phyloP scores from a whole-genome alignment of 768 basidiomycete genomes.

The Tubosaeta sp. region DNA sequence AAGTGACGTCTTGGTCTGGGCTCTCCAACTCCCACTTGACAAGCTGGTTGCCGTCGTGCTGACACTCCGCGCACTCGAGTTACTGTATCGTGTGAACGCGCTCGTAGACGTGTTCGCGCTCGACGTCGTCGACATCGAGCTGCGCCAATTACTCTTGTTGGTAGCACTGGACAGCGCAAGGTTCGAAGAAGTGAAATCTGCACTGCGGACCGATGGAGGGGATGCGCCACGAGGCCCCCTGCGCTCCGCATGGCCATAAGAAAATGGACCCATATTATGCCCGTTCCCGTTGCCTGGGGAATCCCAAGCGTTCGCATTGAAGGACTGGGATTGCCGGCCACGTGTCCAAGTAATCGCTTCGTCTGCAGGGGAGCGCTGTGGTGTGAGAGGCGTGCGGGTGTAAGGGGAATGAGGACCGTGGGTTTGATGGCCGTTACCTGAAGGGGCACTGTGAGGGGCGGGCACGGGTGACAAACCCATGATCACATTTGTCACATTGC shows the following conservation, averaged over 20 bases:
- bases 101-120: slow-evolving; percentile 67
- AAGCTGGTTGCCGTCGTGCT: slow-evolving; percentile 81
- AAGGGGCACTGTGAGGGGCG: slow-evolving; percentile 1
- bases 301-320: slow-evolving; percentile 19
- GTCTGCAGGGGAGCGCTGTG: slow-evolving; percentile 37
- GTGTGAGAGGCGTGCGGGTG: slow-evolving; percentile 27
- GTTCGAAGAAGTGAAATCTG: slow-evolving; percentile 49
- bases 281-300: slow-evolving; percentile 13
- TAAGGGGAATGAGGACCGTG: slow-evolving; percentile 19
- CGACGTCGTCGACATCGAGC: slow-evolving; percentile 64
- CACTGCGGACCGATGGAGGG: slow-evolving; percentile 57
- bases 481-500: slow-evolving; percentile 71
- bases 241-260: slow-evolving; percentile 26
- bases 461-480: slow-evolving; percentile 45
- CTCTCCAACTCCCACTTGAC: slow-evolving; percentile 71
- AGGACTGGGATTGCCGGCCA: slow-evolving; percentile 38
- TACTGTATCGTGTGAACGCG: slow-evolving; percentile 76
- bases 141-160: slow-evolving; percentile 62
- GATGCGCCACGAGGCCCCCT: slow-evolving; percentile 46
- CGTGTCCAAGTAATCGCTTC: slow-evolving; percentile 44
- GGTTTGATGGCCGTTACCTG: slow-evolving; percentile 9
- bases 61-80: slow-evolving; percentile 62
- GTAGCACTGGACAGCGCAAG: slow-evolving; percentile 50
- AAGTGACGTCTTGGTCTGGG: slow-evolving; percentile 28
- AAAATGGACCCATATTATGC: slow-evolving; percentile 7